phyloP scores from a whole-genome alignment of 2,329 filamentous ascomycete species.

The Fusarium sarcochroum region DNA sequence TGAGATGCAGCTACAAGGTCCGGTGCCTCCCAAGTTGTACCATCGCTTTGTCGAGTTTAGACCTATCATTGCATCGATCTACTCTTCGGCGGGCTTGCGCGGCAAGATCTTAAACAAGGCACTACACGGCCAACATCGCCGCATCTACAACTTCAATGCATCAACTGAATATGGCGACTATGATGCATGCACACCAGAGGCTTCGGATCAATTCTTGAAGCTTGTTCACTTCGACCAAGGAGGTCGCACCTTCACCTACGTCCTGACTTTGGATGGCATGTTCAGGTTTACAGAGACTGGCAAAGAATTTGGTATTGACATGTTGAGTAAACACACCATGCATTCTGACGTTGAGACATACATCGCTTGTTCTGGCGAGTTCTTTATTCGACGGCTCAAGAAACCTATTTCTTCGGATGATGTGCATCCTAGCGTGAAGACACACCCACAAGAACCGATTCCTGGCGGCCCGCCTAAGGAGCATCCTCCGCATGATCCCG shows the following conservation, averaged over 20 bases:
- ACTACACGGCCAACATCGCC: conserved; percentile 89
- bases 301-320: conserved; percentile 93
- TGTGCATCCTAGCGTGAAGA: conserved; percentile 59
- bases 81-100: conserved; percentile 80
- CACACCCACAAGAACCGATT: conserved; percentile 66
- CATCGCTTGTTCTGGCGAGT: conserved; percentile 93
- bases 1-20: conserved; percentile 88
- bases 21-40: conserved; percentile 84
- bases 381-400: conserved; percentile 82
- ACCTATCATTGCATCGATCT: conserved; percentile 91
- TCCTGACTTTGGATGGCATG: conserved; percentile 87
- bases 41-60: conserved; percentile 95
- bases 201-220: conserved; percentile 85
- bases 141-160: conserved; percentile 90
- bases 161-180: conserved; percentile 81
- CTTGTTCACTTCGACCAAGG: conserved; percentile 90
- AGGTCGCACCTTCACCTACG: conserved; percentile 90
- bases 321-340: conserved; percentile 96
- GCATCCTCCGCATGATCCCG: conserved; percentile 62
- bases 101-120: conserved; percentile 87
- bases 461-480: conserved; percentile 62
- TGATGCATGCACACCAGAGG: conserved; percentile 74
- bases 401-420: conserved; percentile 62
- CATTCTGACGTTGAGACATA: conserved; percentile 93
- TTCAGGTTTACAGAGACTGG: conserved; percentile 96